A percentile compares a stretch with the other conserved stretches of the same genome.
phyloP scores from a whole-genome alignment of 768 basidiomycete species.

The Clavaria fumosa region DNA sequence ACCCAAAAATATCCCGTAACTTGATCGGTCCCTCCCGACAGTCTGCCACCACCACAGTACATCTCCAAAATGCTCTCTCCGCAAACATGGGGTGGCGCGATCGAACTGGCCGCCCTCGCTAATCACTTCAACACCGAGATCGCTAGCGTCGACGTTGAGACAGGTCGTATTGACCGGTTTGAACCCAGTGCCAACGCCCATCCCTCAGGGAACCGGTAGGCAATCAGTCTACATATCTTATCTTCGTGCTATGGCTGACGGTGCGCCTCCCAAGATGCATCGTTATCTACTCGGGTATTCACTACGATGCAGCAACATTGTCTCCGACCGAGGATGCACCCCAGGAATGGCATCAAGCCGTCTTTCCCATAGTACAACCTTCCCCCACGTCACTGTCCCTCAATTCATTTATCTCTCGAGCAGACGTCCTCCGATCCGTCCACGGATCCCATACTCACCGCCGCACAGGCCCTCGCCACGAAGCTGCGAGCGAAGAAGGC shows the following conservation, averaged over 20 bases:
- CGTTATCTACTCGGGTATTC: slow-evolving; percentile 90
- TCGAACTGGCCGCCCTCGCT: slow-evolving; percentile 79
- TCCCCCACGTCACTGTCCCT: neutral
- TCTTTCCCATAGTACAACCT: slow-evolving; percentile 46
- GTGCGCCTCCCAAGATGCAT: slow-evolving; percentile 38
- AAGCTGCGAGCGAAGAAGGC: slow-evolving; percentile 64
- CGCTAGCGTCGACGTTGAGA: slow-evolving; percentile 81
- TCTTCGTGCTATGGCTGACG: too few species aligned
- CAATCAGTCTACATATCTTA: too few species aligned
- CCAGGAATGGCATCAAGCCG: slow-evolving; percentile 76
- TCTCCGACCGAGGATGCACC: slow-evolving; percentile 68
- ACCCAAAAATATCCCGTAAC: neutral
- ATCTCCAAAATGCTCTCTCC: slow-evolving; percentile 69
- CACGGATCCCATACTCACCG: slow-evolving; percentile 40
- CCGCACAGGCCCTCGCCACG: slow-evolving; percentile 56
- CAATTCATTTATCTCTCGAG: neutral
- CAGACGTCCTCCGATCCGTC: slow-evolving; percentile 22
- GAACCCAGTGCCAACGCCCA: slow-evolving; percentile 9
- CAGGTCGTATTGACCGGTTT: slow-evolving; percentile 58
- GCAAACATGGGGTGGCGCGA: slow-evolving; percentile 88
- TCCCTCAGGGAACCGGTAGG: too few species aligned
- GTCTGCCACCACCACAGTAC: slow-evolving; percentile 49
- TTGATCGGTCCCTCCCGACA: slow-evolving; percentile 11
- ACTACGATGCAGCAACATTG: slow-evolving; percentile 84
- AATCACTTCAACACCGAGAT: slow-evolving; percentile 76